phyloP scores from a whole-genome alignment of 176 grass and related monocot genomes.

The Alopecurus myosuroides region DNA sequence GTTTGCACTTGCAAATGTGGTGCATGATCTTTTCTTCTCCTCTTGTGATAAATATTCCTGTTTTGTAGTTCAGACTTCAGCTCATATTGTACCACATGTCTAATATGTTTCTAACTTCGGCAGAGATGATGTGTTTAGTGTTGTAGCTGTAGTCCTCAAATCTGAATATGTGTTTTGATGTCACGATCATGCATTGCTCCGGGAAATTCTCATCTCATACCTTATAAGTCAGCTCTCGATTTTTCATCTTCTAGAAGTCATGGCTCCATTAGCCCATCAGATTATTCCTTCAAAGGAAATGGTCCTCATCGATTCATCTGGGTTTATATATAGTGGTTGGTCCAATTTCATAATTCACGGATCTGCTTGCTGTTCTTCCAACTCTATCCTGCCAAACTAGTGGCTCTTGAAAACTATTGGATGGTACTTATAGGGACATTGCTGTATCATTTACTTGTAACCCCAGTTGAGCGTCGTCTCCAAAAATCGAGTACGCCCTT shows the following conservation, averaged over 20 bases:
- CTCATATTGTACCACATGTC: too few relatives aligned
- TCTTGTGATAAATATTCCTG: too few relatives aligned
- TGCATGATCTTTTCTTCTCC: too few relatives aligned
- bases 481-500: too few relatives aligned
- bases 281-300: background rate
- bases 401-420: background rate
- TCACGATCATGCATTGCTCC: background rate
- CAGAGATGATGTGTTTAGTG: background rate
- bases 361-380: background rate
- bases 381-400: background rate
- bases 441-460: background rate
- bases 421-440: background rate
- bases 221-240: background rate
- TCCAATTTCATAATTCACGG: slow-evolving; percentile 1
- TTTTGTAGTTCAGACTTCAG: too few relatives aligned
- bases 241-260: background rate
- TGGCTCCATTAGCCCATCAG: background rate
- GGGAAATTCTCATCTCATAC: background rate
- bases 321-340: background rate
- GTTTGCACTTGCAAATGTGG: too few relatives aligned
- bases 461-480: background rate
- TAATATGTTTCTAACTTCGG: too few relatives aligned
- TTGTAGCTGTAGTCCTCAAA: background rate
- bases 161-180: background rate
- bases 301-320: background rate